These are phyloP conservation scores for Globisporangium yorkense DNA, from an alignment of 352 stramenopile species.

Conservation along the genomic window DNA sequence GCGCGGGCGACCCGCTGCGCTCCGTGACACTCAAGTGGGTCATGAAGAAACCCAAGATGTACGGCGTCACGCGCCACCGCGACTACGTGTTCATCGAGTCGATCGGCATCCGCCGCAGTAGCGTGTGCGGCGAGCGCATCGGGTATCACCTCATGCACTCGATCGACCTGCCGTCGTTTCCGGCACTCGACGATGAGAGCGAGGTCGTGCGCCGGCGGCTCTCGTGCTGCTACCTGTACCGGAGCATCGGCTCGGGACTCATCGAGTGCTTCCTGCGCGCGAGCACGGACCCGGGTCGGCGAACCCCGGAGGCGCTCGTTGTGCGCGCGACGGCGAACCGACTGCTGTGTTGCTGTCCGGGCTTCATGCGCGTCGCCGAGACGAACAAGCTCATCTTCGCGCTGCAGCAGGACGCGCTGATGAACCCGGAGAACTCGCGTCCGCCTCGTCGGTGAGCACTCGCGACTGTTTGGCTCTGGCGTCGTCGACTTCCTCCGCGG, in stretches of 20 bases:
- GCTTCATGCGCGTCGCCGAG: constrained; percentile 16
- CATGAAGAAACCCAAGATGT: constrained; percentile 16
- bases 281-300: constrained; percentile 10
- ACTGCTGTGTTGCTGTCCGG: constrained; percentile 13
- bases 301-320: constrained; percentile 6
- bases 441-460: not conserved
- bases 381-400: constrained; percentile 19
- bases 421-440: not conserved
- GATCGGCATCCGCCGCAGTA: constrained; percentile 14
- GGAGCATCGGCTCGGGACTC: constrained; percentile 13
- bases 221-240: constrained; percentile 17
- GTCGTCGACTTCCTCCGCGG: not conserved
- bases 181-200: constrained; percentile 7
- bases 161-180: constrained; percentile 19
- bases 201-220: constrained; percentile 10
- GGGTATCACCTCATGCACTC: constrained; percentile 31
- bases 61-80: constrained; percentile 14
- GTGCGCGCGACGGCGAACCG: constrained; percentile 10
- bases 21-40: constrained; percentile 20
- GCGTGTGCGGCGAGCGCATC: constrained; percentile 16
- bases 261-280: constrained; percentile 16
- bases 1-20: constrained; percentile 11
- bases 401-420: constrained; percentile 11
- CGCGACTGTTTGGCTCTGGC: not conserved
- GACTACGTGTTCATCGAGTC: constrained; percentile 23